phyloP scores from a whole-genome alignment of 2,329 filamentous ascomycete species.

The Huntiella bhutanensis region DNA sequence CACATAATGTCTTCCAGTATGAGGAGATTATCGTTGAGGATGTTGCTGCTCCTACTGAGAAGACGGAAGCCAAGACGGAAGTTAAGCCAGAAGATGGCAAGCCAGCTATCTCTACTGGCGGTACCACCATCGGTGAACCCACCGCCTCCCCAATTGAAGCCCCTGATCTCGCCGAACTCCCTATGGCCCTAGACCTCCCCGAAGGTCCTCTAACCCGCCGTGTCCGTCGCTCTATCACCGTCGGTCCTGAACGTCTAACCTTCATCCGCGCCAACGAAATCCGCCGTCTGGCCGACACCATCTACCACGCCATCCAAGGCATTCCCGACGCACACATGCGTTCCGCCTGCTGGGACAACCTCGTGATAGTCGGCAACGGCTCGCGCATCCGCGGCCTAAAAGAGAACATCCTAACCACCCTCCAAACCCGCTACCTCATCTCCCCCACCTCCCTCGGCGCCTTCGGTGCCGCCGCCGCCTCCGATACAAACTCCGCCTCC shows the following conservation, averaged over 20 bases:
- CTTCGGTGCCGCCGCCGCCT: slow-evolving; percentile 69
- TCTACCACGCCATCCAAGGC: slow-evolving; percentile 66
- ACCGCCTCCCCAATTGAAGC: slow-evolving; percentile 5
- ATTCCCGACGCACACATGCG: slow-evolving; percentile 75
- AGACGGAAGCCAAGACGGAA: neutral
- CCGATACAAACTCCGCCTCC: slow-evolving; percentile 44
- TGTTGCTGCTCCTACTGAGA: slow-evolving; percentile 17
- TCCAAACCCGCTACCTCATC: slow-evolving; percentile 69
- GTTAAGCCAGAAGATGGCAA: slow-evolving; percentile 2
- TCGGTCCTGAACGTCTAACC: slow-evolving; percentile 57
- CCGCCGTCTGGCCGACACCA: slow-evolving; percentile 64
- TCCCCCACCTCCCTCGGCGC: slow-evolving; percentile 95
- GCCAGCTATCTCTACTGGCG: neutral
- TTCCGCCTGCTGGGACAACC: slow-evolving; percentile 72
- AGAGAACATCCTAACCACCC: slow-evolving; percentile 65
- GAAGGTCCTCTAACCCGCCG: slow-evolving; percentile 28
- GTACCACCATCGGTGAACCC: slow-evolving; percentile 1
- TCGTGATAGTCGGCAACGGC: slow-evolving; percentile 85
- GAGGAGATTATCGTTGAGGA: slow-evolving; percentile 46
- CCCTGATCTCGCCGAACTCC: slow-evolving; percentile 11
- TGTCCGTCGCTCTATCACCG: slow-evolving; percentile 49
- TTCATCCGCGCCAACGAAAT: slow-evolving; percentile 53
- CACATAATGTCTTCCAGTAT: slow-evolving; percentile 52
- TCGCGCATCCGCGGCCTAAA: slow-evolving; percentile 57
- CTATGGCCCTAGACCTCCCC: slow-evolving; percentile 13